Evolutionary conservation across 257 asterid genomes (phyloP).

Genomic region (Solanum megistacrolobum): DNA sequence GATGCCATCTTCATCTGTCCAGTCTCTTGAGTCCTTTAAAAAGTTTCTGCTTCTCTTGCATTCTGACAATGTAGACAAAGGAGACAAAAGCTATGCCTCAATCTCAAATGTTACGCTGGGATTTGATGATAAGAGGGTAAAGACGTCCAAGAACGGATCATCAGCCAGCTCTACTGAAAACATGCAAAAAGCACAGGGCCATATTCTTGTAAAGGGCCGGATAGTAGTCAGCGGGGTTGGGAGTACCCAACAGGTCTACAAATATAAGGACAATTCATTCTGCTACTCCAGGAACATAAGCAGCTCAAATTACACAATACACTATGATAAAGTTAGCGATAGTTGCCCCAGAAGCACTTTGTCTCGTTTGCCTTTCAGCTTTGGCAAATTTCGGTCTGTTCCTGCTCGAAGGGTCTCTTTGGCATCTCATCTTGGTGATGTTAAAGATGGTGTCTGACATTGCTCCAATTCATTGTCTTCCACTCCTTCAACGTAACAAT

Average conservation of each 20-base stretch:
- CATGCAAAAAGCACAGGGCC: conserved; percentile 43
- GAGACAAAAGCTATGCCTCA: conserved; percentile 30
- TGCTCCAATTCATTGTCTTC: neutral
- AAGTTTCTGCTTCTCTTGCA: conserved; percentile 22
- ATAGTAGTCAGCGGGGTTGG: conserved; percentile 43
- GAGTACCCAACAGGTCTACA: conserved; percentile 48
- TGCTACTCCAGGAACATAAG: conserved; percentile 58
- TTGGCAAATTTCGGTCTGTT: neutral
- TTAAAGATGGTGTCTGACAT: neutral
- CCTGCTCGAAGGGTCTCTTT: neutral
- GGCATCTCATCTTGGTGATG: neutral
- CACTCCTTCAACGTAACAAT: neutral
- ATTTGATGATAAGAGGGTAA: conserved; percentile 26
- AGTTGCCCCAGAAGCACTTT: conserved; percentile 8
- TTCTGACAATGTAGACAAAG: conserved; percentile 31
- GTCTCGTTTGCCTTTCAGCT: neutral
- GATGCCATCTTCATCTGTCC: conserved; percentile 11
- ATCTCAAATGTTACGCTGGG: conserved; percentile 49
- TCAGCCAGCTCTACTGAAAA: conserved; percentile 26
- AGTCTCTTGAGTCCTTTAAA: conserved; percentile 16
- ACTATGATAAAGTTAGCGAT: conserved; percentile 35
- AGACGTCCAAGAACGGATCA: conserved; percentile 13
- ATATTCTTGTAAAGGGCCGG: conserved; percentile 46
- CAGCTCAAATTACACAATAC: conserved; percentile 66
- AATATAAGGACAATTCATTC: conserved; percentile 16